phyloP scores from a whole-genome alignment of 306 rosid species.

The Quercus robur region DNA sequence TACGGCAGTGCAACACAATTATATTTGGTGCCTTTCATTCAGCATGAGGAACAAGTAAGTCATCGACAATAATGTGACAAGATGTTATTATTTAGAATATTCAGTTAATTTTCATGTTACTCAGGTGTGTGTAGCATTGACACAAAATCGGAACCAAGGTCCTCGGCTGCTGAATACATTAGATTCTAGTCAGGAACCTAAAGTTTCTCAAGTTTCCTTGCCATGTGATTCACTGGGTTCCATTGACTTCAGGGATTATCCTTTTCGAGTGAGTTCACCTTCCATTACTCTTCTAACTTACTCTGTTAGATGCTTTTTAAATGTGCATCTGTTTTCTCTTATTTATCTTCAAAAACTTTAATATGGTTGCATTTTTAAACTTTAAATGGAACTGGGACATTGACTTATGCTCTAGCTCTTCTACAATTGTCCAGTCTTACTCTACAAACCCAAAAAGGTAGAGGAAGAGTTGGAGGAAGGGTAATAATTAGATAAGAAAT shows the following conservation, averaged over 20 bases:
- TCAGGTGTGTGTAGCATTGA: constrained; percentile 65
- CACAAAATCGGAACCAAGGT: constrained; percentile 62
- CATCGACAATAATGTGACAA: background rate
- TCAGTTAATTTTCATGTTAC: constrained; percentile 22
- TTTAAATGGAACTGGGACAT: background rate
- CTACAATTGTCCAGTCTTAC: background rate
- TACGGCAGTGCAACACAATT: constrained; percentile 90
- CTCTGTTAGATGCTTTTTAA: background rate
- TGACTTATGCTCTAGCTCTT: background rate
- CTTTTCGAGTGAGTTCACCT: constrained; percentile 71
- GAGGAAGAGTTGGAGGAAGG: too few relatives aligned
- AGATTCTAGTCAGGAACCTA: constrained; percentile 53
- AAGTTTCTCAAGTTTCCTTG: constrained; percentile 85
- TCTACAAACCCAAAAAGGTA: background rate
- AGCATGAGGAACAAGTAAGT: constrained; percentile 82
- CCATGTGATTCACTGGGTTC: constrained; percentile 86
- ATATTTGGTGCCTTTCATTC: constrained; percentile 82
- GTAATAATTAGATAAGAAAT: too few relatives aligned
- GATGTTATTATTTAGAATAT: constrained; percentile 7
- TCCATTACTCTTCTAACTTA: constrained; percentile 7
- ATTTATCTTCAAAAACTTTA: constrained; percentile 17
- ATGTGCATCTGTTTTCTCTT: constrained; percentile 8
- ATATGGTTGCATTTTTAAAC: background rate
- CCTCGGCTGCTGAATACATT: constrained; percentile 45
- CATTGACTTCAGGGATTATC: constrained; percentile 83